phyloP scores from a whole-genome alignment of 169 alveolate genomes.

The Cryptosporidium meleagridis region DNA sequence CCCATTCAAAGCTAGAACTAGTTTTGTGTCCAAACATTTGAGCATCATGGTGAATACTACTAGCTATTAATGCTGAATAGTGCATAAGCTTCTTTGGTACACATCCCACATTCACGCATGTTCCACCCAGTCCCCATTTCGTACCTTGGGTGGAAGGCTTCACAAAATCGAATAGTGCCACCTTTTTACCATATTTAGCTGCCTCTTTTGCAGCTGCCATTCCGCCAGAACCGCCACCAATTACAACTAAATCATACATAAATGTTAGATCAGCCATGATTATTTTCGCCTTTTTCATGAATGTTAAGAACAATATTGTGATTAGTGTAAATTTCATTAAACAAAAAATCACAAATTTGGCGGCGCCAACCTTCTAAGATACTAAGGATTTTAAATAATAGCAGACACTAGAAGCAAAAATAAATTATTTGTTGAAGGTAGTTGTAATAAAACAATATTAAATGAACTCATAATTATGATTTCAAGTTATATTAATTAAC shows the following conservation, averaged over 20 bases:
- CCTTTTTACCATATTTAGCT: conserved; percentile 92
- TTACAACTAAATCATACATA: conserved; percentile 85
- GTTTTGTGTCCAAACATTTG: conserved; percentile 77
- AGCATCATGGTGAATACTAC: conserved; percentile 80
- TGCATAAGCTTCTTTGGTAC: conserved; percentile 99
- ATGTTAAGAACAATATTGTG: neutral
- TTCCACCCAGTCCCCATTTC: conserved; percentile 97
- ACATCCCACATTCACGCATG: conserved; percentile 99
- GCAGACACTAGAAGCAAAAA: neutral
- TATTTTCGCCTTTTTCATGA: conserved; percentile 12
- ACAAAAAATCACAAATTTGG: neutral
- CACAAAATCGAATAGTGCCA: conserved; percentile 94
- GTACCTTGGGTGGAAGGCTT: conserved; percentile 96
- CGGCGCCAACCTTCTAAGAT: neutral
- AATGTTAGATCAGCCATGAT: conserved; percentile 40
- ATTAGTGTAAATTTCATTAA: neutral
- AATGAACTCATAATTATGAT: neutral
- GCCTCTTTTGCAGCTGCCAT: conserved; percentile 96
- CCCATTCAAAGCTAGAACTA: conserved; percentile 84
- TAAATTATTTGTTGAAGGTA: neutral
- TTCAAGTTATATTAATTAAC: no score
- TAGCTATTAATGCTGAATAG: conserved; percentile 91
- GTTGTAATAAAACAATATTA: no score
- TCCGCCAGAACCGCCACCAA: conserved; percentile 95
- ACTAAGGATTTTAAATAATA: neutral